Percentiles rank a stretch among this genome's conserved stretches.
phyloP scores from a whole-genome alignment of 257 asterid genomes.

The Leptodermis oblonga region DNA sequence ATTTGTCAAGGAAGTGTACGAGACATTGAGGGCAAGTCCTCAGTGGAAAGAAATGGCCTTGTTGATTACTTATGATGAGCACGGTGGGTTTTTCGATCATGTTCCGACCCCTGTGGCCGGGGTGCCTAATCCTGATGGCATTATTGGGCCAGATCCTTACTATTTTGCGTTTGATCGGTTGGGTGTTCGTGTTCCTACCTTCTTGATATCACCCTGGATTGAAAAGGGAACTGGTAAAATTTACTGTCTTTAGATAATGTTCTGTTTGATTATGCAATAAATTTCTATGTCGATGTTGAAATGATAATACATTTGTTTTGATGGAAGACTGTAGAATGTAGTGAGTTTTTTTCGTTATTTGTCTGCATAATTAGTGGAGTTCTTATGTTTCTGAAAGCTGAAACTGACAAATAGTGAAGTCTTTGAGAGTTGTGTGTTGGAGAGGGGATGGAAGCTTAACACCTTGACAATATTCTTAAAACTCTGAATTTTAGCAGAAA shows the following conservation, averaged over 20 bases:
- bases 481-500: not conserved
- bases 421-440: not conserved
- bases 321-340: not conserved
- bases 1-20: constrained; percentile 96
- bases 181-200: constrained; percentile 88
- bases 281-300: not conserved
- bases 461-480: not conserved
- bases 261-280: not conserved
- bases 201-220: constrained; percentile 92
- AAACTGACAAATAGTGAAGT: not conserved
- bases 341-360: not conserved
- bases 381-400: not conserved
- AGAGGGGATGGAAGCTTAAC: not conserved
- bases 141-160: constrained; percentile 81
- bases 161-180: constrained; percentile 78
- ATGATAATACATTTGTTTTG: no score
- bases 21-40: constrained; percentile 77
- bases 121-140: constrained; percentile 97
- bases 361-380: not conserved
- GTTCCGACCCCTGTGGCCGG: constrained; percentile 89
- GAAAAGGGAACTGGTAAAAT: constrained; percentile 78
- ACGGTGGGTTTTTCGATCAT: constrained; percentile 94
- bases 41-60: constrained; percentile 95
- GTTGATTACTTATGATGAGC: constrained; percentile 90
- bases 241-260: not conserved